Evolutionary conservation across 768 basidiomycete species (phyloP), one percentile per base, ranked within the genome.

Genomic region (Hygrocybe coccinea): DNA sequence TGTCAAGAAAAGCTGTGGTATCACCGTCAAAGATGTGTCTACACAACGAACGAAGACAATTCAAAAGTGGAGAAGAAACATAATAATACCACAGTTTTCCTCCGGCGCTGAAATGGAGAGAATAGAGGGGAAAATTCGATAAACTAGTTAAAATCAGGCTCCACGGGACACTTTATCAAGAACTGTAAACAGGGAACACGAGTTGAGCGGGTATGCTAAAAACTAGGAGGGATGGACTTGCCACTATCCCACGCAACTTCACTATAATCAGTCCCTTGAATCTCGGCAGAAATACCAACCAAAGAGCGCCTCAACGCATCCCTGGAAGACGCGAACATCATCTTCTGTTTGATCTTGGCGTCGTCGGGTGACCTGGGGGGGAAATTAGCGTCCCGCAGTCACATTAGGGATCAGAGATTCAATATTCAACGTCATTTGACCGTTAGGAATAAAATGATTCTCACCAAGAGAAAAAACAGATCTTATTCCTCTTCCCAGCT

Each of bases 301-400:
- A 98, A 79, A 33, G 80, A 67, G 52, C 79, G 82, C 64, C 82
- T 81, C 60, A 99, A 73, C 4, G 86, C 86, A 24, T 92, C 89
- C 67, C 83, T 86, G 52, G 95, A 97, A 15, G 91, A 86, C 2
- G 95, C 87, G 73, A 82, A 88, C 62, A 97, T 64, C 94, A 97
- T 97, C 85, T 95, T 97, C 67, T 83, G 78, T 74, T 89, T 93
- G 71, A 95, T 79, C 74, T 82, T 89, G 39, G 92, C 85, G 41
- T 69, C 72, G 65, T 95, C 92, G 59, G 95, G 95, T 17, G 85
- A 80, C 95, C 95, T 97, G 44, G 29, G 3, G 29, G 3, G 29
- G 4, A 29, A 29, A 29, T 29, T 29, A 29, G 29, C 29, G 8
- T 29, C 29, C 29, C 3, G 29, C 29, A 29, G 29, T 8, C 4